Percentiles rank a stretch among this genome's conserved stretches.
Conservation (phyloP, 2,329 filamentous ascomycete genomes). For the Trichoderma atrobrunneum region DNA sequence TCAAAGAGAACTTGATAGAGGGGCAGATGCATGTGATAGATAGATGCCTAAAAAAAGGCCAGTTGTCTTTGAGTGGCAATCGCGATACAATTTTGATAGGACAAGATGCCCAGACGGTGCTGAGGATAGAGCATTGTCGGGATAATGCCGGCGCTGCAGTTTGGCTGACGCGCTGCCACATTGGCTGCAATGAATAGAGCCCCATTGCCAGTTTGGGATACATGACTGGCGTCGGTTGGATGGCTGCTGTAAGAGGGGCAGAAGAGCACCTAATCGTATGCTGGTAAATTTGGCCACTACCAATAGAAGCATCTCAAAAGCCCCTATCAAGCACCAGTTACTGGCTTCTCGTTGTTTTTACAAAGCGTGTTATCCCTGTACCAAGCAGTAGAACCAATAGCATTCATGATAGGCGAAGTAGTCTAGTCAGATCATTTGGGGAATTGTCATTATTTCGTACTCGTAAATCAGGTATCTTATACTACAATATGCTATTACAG, state of each 20-base stretch:
- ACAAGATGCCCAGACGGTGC: not conserved
- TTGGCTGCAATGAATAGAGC: not conserved
- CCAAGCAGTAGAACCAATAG: not conserved
- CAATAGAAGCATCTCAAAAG: not conserved
- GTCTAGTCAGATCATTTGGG: not conserved
- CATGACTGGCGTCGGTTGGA: not conserved
- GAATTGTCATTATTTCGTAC: slow-evolving; percentile 21
- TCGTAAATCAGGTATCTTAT: slow-evolving; percentile 24
- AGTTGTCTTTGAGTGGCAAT: not conserved
- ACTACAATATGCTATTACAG: slow-evolving; percentile 33
- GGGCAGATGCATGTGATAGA: not conserved
- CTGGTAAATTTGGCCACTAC: not conserved
- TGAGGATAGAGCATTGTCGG: not conserved
- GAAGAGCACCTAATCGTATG: not conserved
- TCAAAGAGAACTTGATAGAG: not conserved
- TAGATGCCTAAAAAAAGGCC: not conserved
- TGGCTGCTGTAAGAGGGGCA: not conserved
- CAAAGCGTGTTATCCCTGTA: not conserved
- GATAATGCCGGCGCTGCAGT: not conserved
- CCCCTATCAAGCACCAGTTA: not conserved
- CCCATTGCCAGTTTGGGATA: not conserved
- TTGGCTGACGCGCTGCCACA: not conserved
- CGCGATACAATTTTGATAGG: not conserved
- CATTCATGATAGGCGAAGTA: not conserved
- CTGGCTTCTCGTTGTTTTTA: not conserved